These are phyloP conservation scores for Geosmithia morbida DNA, from an alignment of 2,329 filamentous ascomycete species.

Conservation along the genomic window DNA sequence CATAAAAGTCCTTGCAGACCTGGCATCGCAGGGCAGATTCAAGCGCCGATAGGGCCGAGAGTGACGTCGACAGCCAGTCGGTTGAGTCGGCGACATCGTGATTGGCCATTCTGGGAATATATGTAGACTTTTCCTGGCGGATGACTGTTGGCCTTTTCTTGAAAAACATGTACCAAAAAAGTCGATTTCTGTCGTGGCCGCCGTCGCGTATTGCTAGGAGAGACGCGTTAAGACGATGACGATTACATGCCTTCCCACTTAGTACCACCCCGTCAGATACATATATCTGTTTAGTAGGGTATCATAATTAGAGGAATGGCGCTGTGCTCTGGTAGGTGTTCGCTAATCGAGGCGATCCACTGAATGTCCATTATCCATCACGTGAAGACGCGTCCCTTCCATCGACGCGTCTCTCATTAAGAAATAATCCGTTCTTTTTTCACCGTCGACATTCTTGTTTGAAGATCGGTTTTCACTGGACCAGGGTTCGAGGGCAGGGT, in stretches of 20 bases:
- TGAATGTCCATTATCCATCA: conserved; percentile 6
- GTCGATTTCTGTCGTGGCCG: background rate
- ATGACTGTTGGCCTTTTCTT: background rate
- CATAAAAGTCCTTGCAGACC: conserved; percentile 96
- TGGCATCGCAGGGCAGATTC: conserved; percentile 86
- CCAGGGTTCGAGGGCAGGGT: background rate
- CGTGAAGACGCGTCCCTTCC: conserved; percentile 18
- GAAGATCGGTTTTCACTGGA: background rate
- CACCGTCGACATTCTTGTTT: background rate
- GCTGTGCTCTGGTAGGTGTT: background rate
- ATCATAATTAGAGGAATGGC: background rate
- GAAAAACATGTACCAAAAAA: background rate
- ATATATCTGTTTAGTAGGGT: background rate
- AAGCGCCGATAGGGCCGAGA: conserved; percentile 52
- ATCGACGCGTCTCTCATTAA: background rate
- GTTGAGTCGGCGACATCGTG: conserved; percentile 57
- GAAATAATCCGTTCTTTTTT: background rate
- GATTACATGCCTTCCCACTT: background rate
- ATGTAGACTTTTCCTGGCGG: background rate
- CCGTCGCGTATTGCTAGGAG: background rate
- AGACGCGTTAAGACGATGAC: conserved; percentile 3
- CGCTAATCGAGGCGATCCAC: background rate
- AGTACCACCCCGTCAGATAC: background rate
- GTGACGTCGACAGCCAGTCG: conserved; percentile 63
- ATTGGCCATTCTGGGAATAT: conserved; percentile 12